Conservation (phyloP, 768 basidiomycete genomes). For the Leccinellum albellum region DNA sequence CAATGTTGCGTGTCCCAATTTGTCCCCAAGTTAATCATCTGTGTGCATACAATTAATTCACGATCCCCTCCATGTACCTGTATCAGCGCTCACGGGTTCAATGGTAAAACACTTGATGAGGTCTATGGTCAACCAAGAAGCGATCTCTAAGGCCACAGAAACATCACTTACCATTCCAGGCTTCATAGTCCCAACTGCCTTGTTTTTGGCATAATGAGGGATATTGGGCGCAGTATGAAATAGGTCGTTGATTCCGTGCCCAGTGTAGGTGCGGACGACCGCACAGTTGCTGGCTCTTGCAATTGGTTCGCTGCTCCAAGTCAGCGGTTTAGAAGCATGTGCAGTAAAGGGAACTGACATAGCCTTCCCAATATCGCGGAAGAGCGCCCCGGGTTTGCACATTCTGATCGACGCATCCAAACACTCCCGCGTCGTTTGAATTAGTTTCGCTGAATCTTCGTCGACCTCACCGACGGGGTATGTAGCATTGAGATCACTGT, state of each 20-base stretch:
- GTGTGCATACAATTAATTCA: slow-evolving; percentile 14
- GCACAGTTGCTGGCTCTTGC: slow-evolving; percentile 81
- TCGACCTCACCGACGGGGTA: slow-evolving; percentile 87
- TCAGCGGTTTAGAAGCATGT: slow-evolving; percentile 10
- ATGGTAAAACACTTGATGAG: slow-evolving; percentile 65
- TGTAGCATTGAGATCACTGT: slow-evolving; percentile 90
- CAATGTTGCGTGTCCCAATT: slow-evolving; percentile 78
- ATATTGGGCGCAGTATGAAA: slow-evolving; percentile 88
- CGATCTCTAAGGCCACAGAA: background rate
- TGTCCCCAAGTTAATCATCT: slow-evolving; percentile 92
- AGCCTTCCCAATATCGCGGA: slow-evolving; percentile 81
- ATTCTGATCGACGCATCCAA: slow-evolving; percentile 87
- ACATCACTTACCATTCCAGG: slow-evolving; percentile 72
- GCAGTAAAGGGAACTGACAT: slow-evolving; percentile 55
- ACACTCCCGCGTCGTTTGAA: slow-evolving; percentile 76
- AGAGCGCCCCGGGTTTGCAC: slow-evolving; percentile 90
- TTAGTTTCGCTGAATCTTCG: slow-evolving; percentile 77
- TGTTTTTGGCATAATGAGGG: slow-evolving; percentile 93
- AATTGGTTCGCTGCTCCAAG: slow-evolving; percentile 65
- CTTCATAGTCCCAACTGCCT: slow-evolving; percentile 91
- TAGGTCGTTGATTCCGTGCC: slow-evolving; percentile 83
- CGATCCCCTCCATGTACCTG: slow-evolving; percentile 1
- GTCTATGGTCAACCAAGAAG: slow-evolving; percentile 5
- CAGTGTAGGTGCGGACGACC: slow-evolving; percentile 89
- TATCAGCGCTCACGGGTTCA: slow-evolving; percentile 55